A percentile compares a stretch with the other conserved stretches of the same genome.
phyloP scores from a whole-genome alignment of 1,284 basidiomycete genomes.

The Trichosporon faecale region DNA sequence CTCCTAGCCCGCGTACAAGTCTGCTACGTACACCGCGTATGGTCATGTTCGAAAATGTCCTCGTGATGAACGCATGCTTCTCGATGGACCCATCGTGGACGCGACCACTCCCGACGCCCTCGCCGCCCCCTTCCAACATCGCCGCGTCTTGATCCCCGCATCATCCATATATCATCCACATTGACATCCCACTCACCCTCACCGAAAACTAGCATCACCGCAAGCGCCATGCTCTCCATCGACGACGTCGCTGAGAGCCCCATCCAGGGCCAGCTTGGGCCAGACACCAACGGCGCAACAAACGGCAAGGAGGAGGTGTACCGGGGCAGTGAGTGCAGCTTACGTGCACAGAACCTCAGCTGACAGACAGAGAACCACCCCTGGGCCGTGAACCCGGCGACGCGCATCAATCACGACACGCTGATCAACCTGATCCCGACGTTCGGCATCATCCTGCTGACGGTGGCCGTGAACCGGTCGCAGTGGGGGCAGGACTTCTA shows the following conservation, averaged over 20 bases:
- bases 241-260: neutral
- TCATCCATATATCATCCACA: neutral
- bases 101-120: neutral
- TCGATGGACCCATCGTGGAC: neutral
- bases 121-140: neutral
- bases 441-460: constrained; percentile 16
- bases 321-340: constrained; percentile 16
- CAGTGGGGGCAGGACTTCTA: constrained; percentile 5
- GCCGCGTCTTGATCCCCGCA: neutral
- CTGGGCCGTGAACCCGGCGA: constrained; percentile 14
- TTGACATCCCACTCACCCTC: neutral
- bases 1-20: too few species aligned
- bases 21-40: too few species aligned
- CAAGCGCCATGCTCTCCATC: neutral
- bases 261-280: constrained; percentile 1
- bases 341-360: neutral
- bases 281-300: neutral
- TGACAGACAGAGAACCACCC: constrained; percentile 23
- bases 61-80: neutral
- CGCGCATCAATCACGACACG: constrained; percentile 20
- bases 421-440: constrained; percentile 11
- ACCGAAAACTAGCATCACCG: too few species aligned
- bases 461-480: constrained; percentile 11
- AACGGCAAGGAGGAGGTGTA: neutral
- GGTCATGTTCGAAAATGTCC: too few species aligned